Percentiles rank a stretch among this genome's conserved stretches.
phyloP scores from a whole-genome alignment of 2,329 filamentous ascomycete genomes.

The Neocatenulostroma microsporum region DNA sequence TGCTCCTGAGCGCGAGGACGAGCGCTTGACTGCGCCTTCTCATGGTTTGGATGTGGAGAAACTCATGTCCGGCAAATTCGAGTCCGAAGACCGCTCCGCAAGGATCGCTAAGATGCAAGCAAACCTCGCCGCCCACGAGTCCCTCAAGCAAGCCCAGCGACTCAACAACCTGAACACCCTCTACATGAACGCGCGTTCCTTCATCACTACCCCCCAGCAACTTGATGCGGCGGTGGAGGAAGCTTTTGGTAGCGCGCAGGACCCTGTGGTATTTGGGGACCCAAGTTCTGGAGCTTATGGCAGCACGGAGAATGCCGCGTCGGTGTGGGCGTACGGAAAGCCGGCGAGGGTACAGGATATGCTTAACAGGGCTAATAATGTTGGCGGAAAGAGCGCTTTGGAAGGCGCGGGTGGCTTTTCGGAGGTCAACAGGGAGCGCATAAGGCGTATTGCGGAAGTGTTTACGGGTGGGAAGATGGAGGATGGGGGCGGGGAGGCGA shows the following conservation, averaged over 20 bases:
- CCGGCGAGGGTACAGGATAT: constrained; percentile 43
- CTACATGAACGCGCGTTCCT: constrained; percentile 79
- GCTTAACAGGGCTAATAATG: constrained; percentile 30
- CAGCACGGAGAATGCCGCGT: constrained; percentile 5
- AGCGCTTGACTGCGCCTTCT: constrained; percentile 64
- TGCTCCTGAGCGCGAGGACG: constrained; percentile 65
- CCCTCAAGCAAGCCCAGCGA: constrained; percentile 19
- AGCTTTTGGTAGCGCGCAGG: constrained; percentile 59
- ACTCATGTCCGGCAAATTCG: constrained; percentile 22
- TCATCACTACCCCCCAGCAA: constrained; percentile 76
- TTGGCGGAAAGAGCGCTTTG: constrained; percentile 29
- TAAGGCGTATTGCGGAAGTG: constrained; percentile 58
- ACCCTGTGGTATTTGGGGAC: constrained; percentile 30
- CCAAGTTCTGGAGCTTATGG: constrained; percentile 23
- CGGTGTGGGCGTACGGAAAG: constrained; percentile 44
- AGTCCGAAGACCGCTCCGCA: constrained; percentile 40
- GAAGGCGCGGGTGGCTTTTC: constrained; percentile 29
- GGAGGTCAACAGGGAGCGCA: constrained; percentile 48
- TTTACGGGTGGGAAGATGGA: constrained; percentile 59
- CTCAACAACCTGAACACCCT: constrained; percentile 70
- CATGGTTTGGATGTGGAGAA: constrained; percentile 35
- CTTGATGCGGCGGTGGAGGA: constrained; percentile 65
- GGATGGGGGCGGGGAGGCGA: no score
- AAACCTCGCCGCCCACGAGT: constrained; percentile 17
- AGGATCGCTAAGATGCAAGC: constrained; percentile 39